Evolutionary conservation across 2,329 filamentous ascomycete species (phyloP), one percentile per base, ranked within the genome.

Genomic region (Onygena corvina): DNA sequence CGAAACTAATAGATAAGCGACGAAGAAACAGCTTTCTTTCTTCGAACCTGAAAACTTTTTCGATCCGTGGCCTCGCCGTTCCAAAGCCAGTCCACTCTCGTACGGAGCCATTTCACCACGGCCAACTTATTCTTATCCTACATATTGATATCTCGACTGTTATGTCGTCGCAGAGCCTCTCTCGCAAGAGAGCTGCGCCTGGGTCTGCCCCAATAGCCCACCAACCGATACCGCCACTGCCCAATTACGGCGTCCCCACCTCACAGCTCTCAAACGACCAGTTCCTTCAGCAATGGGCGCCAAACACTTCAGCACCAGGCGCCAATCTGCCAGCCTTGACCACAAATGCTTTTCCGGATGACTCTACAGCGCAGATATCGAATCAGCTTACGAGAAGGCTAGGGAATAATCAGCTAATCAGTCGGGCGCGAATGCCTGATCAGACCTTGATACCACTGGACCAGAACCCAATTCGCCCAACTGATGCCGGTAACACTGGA

Each of bases 131-230:
- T 16, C 14, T 21, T 46, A 46, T 33, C 6, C 21, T 5, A 46
- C 30, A 46, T 46, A 46, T 31, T n/a, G 14, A 7, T 20, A 46
- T 33, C 7, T 27, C 27, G 3, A 6, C 12, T 9, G 25, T 38
- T 21, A 70, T 68, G 67, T 61, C 64, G 48, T 64, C 67, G 18
- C 67, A 71, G 61, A 64, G 65, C 46, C 59, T 67, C 35, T 69
- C 67, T 47, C 72, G 84, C 66, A 92, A 92, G 71, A 76, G 86
- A 64, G 73, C 83, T 57, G 84, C 85, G 42, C 82, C 85, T 50
- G 84, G 83, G 62, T 71, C 81, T 53, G 75, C 79, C 31, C 82
- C 85, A n/a, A 68, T 77, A 55, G 68, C 76, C 18, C 76, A 79
- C 46, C 71, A 72, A 33, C 70, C 70, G 55, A 67, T 76, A 60